Base-by-base conservation (phyloP, 2,329 filamentous ascomycete species). In the Cladobotryum mycophilum region DNA sequence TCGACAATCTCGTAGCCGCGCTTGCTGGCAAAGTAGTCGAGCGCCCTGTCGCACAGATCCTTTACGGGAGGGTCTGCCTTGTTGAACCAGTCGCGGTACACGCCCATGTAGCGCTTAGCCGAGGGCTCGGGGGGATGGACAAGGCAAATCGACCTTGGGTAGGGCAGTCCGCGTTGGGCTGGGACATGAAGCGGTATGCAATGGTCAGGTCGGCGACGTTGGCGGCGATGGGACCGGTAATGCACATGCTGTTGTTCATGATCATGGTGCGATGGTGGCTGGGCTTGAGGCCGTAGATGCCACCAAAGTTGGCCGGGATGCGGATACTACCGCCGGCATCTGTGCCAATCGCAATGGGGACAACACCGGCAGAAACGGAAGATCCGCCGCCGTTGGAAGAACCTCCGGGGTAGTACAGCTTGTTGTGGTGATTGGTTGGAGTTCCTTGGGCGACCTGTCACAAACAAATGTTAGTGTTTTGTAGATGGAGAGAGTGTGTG, bases 251-350 rank as follows among this genome's bases (percentile, higher is more conserved):
- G 48, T 73, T 76, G 59, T 72, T 72, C 66, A 76, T 74, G 52
- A 69, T 74, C 41, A 79, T 78, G 5, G 87, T 78, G 36, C 89
- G 84, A 61, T 85, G 80, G 63, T 93, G 86, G 0, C 81, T 84
- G 1, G 88, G 75, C 67, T 96, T 95, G 52, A 96, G 75, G 2
- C 89, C 89, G 67, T 86, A 95, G 18, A 89, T 69, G 45, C 89
- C 88, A 64, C 88, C 93, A 70, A 87, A 92, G 33, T 78, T 76
- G 1, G 83, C 71, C 0, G 89, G 89, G 36, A 93, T 80, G 37
- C 89, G 82, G 51, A 89, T 79, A 53, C 83, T 88, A 53, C 88
- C 88, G 36, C 88, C 86, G 2, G 86, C 85, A 59, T 92, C 88
- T 5, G 84, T 85, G 36, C 87, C 89, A 22, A 91, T 73, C 1